Evolutionary conservation across 345 rosid species (phyloP).

Genomic region (Salix suchowensis): DNA sequence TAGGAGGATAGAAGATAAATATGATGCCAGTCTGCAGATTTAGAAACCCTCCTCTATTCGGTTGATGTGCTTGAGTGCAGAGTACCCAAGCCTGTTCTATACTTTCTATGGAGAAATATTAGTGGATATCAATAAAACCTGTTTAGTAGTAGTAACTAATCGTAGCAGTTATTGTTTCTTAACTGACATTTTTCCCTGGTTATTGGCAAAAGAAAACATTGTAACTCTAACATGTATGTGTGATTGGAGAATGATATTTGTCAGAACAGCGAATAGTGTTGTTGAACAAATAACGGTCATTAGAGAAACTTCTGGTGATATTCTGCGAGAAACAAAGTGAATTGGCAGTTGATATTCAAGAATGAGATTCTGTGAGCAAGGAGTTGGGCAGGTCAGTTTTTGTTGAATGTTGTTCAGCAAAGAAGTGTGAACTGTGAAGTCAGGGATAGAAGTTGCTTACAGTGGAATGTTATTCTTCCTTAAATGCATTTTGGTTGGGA

Average conservation of each 20-base stretch:
- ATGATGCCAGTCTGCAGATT: background rate
- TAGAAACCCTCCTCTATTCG: background rate
- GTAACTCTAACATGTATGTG: background rate
- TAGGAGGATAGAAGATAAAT: background rate
- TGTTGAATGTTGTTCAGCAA: background rate
- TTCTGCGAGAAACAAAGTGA: background rate
- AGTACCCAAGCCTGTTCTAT: background rate
- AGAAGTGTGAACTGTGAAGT: too few relatives aligned
- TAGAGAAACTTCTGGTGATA: background rate
- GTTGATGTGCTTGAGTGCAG: background rate
- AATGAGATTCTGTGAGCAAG: background rate
- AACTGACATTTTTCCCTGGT: background rate
- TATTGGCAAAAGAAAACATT: background rate
- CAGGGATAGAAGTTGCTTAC: too few relatives aligned
- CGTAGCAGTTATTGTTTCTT: background rate
- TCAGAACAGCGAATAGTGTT: background rate
- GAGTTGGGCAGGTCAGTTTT: background rate
- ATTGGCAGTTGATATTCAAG: background rate
- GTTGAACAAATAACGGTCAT: background rate
- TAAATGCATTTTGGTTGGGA: too few relatives aligned
- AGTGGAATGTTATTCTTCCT: too few relatives aligned
- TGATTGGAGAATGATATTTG: background rate
- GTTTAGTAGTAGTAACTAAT: background rate
- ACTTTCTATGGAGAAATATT: background rate
- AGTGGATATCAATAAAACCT: background rate